Evolutionary conservation across 2,329 filamentous ascomycete genomes (phyloP).

Genomic region (Xylaria digitata): DNA sequence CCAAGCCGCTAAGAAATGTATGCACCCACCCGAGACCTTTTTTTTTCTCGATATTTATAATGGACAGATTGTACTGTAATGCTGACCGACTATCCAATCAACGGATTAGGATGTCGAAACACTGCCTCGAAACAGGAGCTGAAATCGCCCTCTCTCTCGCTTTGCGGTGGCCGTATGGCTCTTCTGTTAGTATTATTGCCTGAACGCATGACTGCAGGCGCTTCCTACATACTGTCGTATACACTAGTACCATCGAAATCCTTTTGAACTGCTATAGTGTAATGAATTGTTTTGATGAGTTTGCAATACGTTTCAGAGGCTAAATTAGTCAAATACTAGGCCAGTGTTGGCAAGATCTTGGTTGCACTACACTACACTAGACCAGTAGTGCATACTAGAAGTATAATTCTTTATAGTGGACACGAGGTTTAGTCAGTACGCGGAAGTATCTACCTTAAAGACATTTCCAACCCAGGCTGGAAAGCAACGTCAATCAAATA

Average conservation of each 20-base stretch:
- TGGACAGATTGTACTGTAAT: background rate
- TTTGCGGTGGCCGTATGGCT: background rate
- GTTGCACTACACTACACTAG: no score
- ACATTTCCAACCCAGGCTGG: no score
- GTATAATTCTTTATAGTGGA: no score
- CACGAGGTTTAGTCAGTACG: no score
- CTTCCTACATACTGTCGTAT: background rate
- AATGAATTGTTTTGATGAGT: conserved; percentile 21
- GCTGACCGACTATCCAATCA: conserved; percentile 25
- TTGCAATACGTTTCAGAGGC: conserved; percentile 4
- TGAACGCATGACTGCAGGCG: conserved; percentile 9
- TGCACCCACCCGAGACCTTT: background rate
- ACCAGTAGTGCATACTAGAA: no score
- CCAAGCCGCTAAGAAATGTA: conserved; percentile 6
- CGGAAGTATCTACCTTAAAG: no score
- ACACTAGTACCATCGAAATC: background rate
- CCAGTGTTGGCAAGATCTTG: no score
- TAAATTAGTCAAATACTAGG: no score
- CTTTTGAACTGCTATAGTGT: background rate
- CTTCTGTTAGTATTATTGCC: background rate
- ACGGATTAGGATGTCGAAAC: conserved; percentile 5
- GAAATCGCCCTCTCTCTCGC: conserved; percentile 10
- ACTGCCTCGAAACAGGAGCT: conserved; percentile 34
- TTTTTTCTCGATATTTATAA: background rate
- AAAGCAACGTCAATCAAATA: no score